Conservation (phyloP, 2,329 filamentous ascomycete genomes). For the Didymosphaeria variabile region DNA sequence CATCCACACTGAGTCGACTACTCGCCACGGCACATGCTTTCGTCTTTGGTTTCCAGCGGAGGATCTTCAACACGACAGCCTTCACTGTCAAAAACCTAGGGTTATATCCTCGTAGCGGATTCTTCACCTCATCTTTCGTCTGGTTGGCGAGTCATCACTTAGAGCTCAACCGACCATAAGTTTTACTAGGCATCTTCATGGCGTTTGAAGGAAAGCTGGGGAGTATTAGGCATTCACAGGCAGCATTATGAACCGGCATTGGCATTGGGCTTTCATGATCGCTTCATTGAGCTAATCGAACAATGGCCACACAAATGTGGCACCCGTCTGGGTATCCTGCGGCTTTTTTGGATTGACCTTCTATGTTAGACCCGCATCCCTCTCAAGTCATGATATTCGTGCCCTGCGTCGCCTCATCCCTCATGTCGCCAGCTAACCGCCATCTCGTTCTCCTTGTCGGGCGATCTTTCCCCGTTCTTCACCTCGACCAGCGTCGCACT, state of each 20-base stretch:
- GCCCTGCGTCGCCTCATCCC: constrained; percentile 9
- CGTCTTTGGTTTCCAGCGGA: too few species aligned
- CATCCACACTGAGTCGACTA: too few species aligned
- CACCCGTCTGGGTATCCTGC: constrained; percentile 12
- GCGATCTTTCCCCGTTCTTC: neutral
- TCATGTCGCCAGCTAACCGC: constrained; percentile 6
- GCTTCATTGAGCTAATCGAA: constrained; percentile 14
- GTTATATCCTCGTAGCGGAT: too few species aligned
- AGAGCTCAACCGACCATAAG: too few species aligned
- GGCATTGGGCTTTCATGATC: neutral
- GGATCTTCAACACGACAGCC: too few species aligned
- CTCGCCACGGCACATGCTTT: too few species aligned
- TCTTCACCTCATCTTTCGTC: too few species aligned
- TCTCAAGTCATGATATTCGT: constrained; percentile 10
- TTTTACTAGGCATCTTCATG: neutral
- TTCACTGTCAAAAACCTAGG: too few species aligned
- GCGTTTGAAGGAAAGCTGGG: neutral
- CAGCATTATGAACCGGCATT: neutral
- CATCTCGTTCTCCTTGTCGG: neutral
- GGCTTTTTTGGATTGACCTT: neutral
- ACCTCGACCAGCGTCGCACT: neutral
- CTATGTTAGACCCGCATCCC: constrained; percentile 1
- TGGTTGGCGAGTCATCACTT: neutral
- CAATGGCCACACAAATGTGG: constrained; percentile 4
- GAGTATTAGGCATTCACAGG: neutral